Conservation (phyloP, 305 asterid genomes). For the Petunia hybrid region DNA sequence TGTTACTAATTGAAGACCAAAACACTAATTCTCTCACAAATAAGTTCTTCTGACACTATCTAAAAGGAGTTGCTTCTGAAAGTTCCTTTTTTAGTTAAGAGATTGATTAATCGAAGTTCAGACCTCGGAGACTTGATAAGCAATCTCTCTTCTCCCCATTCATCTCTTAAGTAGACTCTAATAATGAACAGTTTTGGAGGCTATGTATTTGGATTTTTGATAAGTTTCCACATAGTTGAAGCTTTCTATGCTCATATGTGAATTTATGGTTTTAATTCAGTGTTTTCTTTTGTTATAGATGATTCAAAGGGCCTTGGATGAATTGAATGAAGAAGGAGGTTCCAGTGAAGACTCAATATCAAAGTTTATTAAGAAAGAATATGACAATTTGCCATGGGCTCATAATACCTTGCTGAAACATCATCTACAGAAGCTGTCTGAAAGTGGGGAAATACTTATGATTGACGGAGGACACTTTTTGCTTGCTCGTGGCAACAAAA, state of each 20-base stretch:
- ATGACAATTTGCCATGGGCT: no score
- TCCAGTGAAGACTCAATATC: constrained; percentile 32
- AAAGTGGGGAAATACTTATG: constrained; percentile 41
- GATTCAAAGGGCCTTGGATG: no score
- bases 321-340: neutral
- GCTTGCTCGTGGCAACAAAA: constrained; percentile 39
- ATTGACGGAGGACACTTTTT: constrained; percentile 35
- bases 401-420: constrained; percentile 27
- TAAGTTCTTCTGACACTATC: neutral
- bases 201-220: neutral
- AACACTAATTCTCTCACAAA: no score
- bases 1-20: no score
- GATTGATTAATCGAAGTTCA: neutral
- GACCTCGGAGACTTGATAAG: neutral
- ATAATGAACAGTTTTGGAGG: constrained; percentile 11
- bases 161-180: neutral
- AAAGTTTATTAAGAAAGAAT: constrained; percentile 38
- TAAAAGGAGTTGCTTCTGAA: neutral
- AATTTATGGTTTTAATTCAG: neutral
- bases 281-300: no score
- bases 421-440: constrained; percentile 56
- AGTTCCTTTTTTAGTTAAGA: neutral
- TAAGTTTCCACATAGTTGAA: no score
- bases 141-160: neutral
- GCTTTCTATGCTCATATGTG: neutral